Evolutionary conservation across 495 filamentous ascomycete genomes (phyloP).

Genomic region (Lophium mytilinum): DNA sequence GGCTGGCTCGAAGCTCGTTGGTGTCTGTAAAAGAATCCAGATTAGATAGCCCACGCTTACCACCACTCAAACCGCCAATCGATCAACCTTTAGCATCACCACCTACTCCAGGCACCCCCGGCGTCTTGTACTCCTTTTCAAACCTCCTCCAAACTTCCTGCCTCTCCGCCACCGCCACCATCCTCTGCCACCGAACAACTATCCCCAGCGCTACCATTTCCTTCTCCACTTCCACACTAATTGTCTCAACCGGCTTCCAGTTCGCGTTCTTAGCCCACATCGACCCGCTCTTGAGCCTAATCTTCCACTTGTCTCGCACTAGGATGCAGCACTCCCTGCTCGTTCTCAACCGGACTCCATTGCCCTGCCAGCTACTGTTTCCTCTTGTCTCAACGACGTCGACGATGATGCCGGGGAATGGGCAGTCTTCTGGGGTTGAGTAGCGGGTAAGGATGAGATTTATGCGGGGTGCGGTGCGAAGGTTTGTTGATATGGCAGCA

Average conservation of each 20-base stretch:
- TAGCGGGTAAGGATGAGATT: not conserved
- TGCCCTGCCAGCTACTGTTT: not conserved
- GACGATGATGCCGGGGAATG: not conserved
- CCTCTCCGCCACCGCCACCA: not conserved
- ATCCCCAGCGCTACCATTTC: not conserved
- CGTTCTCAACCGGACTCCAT: not conserved
- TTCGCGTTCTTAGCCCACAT: not conserved
- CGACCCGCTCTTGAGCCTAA: not conserved
- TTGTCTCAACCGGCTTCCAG: not conserved
- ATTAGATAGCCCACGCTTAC: no score
- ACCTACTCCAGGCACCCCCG: not conserved
- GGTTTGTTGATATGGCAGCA: not conserved
- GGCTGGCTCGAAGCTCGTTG: no score
- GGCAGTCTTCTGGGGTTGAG: not conserved
- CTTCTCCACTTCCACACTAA: not conserved
- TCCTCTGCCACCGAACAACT: not conserved
- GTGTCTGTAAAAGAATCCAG: no score
- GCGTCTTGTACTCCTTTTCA: not conserved
- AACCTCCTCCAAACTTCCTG: not conserved
- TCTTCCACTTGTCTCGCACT: not conserved
- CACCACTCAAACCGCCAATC: no score
- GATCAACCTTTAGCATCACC: not conserved
- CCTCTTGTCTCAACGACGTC: not conserved
- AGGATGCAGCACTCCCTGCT: slow-evolving; percentile 1
- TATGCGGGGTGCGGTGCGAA: not conserved